phyloP scores from a whole-genome alignment of 1,139 yeast species.

The Candida smagusa region DNA sequence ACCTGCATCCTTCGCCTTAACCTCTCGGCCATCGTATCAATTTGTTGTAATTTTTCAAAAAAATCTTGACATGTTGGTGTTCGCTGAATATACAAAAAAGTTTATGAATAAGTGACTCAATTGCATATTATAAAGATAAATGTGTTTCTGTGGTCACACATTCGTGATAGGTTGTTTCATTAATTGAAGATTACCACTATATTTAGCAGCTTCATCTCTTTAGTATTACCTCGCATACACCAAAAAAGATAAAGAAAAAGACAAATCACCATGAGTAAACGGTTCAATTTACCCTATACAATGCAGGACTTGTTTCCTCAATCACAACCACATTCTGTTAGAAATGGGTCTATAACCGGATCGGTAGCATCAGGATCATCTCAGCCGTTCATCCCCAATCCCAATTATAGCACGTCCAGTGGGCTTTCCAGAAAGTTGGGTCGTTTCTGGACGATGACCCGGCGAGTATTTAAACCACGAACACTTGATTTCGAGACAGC shows the following conservation, averaged over 20 bases:
- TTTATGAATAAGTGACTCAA: too few relatives aligned
- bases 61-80: too few relatives aligned
- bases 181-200: too few relatives aligned
- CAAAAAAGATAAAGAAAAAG: background rate
- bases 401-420: slow-evolving; percentile 6
- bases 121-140: too few relatives aligned
- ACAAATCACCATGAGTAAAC: slow-evolving; percentile 11
- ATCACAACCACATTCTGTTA: slow-evolving; percentile 13
- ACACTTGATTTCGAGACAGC: slow-evolving; percentile 91
- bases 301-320: slow-evolving; percentile 40
- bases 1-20: slow-evolving; percentile 51
- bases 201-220: too few relatives aligned
- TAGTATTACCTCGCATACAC: too few relatives aligned
- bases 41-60: slow-evolving; percentile 1
- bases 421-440: slow-evolving; percentile 6
- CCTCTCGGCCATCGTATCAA: slow-evolving; percentile 50
- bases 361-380: slow-evolving; percentile 14
- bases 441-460: slow-evolving; percentile 26
- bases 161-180: too few relatives aligned
- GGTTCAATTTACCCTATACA: slow-evolving; percentile 34
- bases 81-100: too few relatives aligned
- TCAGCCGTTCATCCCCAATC: slow-evolving; percentile 19
- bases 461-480: slow-evolving; percentile 62
- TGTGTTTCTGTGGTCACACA: too few relatives aligned
- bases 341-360: slow-evolving; percentile 20